phyloP scores from a whole-genome alignment of 148 eudicot genomes.

The Bassia scoparia region DNA sequence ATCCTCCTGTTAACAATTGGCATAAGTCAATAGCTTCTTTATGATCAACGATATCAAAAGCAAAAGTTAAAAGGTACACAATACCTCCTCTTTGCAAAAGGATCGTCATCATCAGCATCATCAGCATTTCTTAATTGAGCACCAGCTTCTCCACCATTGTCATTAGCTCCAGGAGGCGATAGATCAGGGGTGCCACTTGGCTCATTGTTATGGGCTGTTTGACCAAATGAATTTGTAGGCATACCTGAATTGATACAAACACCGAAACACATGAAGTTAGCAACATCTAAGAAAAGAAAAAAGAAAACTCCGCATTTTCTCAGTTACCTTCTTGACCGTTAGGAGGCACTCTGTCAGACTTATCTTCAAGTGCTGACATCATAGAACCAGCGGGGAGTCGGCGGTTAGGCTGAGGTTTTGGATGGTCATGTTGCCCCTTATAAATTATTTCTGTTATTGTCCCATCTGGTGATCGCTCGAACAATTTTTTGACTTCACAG shows the following conservation, averaged over 20 bases:
- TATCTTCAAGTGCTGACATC: slow-evolving; percentile 73
- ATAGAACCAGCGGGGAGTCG: slow-evolving; percentile 72
- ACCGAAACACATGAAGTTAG: slow-evolving; percentile 6
- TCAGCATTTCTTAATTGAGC: slow-evolving; percentile 41
- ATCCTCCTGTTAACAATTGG: slow-evolving; percentile 54
- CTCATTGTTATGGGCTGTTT: slow-evolving; percentile 42
- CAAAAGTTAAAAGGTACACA: background rate
- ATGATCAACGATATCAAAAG: background rate
- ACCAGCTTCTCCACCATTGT: slow-evolving; percentile 47
- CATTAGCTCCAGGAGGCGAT: slow-evolving; percentile 59
- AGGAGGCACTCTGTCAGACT: slow-evolving; percentile 46
- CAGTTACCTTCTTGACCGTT: slow-evolving; percentile 65
- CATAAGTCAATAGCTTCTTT: slow-evolving; percentile 16
- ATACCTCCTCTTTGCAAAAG: slow-evolving; percentile 71
- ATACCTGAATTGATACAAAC: slow-evolving; percentile 37
- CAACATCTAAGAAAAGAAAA: slow-evolving; percentile 8
- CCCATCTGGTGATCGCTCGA: slow-evolving; percentile 85
- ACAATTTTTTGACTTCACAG: slow-evolving; percentile 95
- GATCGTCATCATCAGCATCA: slow-evolving; percentile 81
- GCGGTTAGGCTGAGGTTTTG: slow-evolving; percentile 89
- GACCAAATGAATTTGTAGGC: slow-evolving; percentile 35
- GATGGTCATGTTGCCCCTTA: slow-evolving; percentile 94
- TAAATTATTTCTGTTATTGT: slow-evolving; percentile 86
- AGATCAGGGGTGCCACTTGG: slow-evolving; percentile 46
- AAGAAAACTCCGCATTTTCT: background rate